These are phyloP conservation scores for Globisporangium abappressorium DNA, from an alignment of 352 stramenopile species.

Conservation along the genomic window DNA sequence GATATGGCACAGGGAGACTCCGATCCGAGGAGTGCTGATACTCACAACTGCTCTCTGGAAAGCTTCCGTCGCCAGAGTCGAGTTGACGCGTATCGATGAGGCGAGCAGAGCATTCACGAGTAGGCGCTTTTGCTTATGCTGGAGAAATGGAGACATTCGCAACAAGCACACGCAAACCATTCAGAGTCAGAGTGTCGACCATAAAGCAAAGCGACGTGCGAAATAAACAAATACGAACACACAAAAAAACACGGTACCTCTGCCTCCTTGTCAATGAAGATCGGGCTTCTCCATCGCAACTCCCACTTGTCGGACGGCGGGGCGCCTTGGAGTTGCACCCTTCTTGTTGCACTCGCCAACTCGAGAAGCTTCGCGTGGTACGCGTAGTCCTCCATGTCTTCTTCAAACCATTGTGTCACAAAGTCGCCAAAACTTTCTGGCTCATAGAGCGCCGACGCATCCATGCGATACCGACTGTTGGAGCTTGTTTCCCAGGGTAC, in stretches of 20 bases:
- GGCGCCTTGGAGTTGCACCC: constrained; percentile 27
- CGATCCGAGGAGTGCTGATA: constrained; percentile 32
- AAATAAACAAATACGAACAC: background rate
- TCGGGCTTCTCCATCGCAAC: constrained; percentile 63
- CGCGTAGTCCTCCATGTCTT: constrained; percentile 45
- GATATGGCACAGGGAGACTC: constrained; percentile 39
- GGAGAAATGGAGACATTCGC: background rate
- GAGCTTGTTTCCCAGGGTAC: constrained; percentile 60
- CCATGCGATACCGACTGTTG: constrained; percentile 12
- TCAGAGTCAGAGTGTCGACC: background rate
- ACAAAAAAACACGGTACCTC: constrained; percentile 26
- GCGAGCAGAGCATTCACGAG: constrained; percentile 67
- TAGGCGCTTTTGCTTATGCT: constrained; percentile 65
- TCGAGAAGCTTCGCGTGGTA: constrained; percentile 44
- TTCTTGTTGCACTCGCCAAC: constrained; percentile 30
- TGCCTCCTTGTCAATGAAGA: constrained; percentile 51
- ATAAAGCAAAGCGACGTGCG: background rate
- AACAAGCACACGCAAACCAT: constrained; percentile 8
- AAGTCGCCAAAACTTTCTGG: constrained; percentile 66
- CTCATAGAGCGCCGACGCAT: constrained; percentile 28
- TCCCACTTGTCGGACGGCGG: constrained; percentile 74
- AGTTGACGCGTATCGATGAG: constrained; percentile 63
- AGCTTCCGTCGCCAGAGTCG: constrained; percentile 32
- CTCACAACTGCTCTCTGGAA: constrained; percentile 39
- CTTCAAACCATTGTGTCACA: constrained; percentile 72